Conservation (phyloP, 345 rosid genomes). For the Camelina laxa region DNA sequence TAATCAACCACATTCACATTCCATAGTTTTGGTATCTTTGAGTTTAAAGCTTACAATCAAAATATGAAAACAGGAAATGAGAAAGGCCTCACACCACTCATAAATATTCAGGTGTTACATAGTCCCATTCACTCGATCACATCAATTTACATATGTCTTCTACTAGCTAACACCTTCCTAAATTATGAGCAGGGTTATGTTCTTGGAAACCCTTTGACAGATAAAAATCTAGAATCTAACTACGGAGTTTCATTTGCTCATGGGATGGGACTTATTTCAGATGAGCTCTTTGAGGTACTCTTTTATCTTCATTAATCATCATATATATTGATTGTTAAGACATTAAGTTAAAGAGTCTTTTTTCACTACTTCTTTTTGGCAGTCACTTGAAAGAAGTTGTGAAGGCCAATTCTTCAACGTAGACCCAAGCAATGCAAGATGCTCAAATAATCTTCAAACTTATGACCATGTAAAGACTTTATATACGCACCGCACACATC, state of each 20-base stretch:
- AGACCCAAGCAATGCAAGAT: constrained; percentile 41
- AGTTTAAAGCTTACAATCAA: not conserved
- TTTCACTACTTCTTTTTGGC: not conserved
- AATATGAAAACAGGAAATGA: constrained; percentile 63
- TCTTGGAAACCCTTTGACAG: constrained; percentile 37
- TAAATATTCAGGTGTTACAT: constrained; percentile 61
- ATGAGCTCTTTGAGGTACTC: constrained; percentile 37
- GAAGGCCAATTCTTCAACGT: constrained; percentile 33
- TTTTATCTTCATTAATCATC: not conserved
- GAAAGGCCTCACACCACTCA: constrained; percentile 49
- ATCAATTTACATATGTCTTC: not conserved
- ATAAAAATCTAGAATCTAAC: not conserved
- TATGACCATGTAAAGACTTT: constrained; percentile 27
- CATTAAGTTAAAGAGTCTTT: not conserved
- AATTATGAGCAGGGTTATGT: constrained; percentile 39
- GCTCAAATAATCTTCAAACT: constrained; percentile 27
- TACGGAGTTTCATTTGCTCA: constrained; percentile 29
- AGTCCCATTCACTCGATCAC: not conserved
- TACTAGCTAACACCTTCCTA: not conserved
- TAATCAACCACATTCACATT: not conserved
- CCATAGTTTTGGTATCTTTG: not conserved
- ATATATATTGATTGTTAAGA: not conserved
- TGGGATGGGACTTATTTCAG: constrained; percentile 43
- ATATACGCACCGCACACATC: not conserved
- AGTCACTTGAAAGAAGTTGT: constrained; percentile 40